phyloP scores from a whole-genome alignment of 2,329 filamentous ascomycete species.

The Xylariaceae sp. region DNA sequence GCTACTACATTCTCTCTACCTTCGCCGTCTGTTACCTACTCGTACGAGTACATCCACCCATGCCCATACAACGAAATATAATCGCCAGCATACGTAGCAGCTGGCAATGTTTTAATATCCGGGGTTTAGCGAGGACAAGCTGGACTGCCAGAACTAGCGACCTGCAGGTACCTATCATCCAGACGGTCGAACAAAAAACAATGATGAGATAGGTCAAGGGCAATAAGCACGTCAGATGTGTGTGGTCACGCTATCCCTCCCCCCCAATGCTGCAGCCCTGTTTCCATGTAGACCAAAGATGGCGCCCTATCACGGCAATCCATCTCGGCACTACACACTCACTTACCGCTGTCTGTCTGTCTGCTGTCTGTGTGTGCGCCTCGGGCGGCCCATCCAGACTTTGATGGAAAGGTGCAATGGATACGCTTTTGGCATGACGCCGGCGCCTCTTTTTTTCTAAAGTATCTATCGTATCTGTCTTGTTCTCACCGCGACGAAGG shows the following conservation, averaged over 20 bases:
- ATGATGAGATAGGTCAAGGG: not conserved
- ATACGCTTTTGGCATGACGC: not conserved
- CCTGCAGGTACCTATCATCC: slow-evolving; percentile 5
- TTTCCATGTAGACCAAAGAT: not conserved
- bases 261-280: slow-evolving; percentile 11
- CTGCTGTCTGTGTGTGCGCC: not conserved
- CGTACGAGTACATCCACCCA: no score
- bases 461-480: not conserved
- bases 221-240: slow-evolving; percentile 6
- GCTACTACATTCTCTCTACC: no score
- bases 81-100: not conserved
- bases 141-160: slow-evolving; percentile 9
- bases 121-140: not conserved
- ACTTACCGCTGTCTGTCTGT: not conserved
- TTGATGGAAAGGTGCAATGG: not conserved
- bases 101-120: not conserved
- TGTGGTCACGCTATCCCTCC: slow-evolving; percentile 7
- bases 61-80: not conserved
- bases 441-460: not conserved
- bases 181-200: not conserved
- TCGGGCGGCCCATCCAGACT: not conserved
- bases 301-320: slow-evolving; percentile 2
- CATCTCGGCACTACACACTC: not conserved
- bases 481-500: not conserved
- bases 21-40: no score